Evolutionary conservation across 805 yeast species (phyloP).

Genomic region (Saccharomycopsis fodiens): DNA sequence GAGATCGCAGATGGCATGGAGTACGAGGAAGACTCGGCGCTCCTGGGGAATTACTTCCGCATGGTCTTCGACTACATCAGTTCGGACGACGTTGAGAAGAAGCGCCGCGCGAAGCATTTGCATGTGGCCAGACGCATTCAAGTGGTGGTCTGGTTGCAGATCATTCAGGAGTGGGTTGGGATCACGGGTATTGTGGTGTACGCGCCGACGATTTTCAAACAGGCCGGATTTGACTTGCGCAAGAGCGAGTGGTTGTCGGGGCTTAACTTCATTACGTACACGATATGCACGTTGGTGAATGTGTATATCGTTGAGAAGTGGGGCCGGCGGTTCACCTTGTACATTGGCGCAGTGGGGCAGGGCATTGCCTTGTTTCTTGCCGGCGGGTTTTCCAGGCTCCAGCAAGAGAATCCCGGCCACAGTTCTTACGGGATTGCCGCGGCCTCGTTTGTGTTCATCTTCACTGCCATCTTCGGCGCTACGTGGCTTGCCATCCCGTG

Average conservation of each 20-base stretch:
- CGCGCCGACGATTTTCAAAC: constrained; percentile 46
- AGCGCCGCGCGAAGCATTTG: constrained; percentile 39
- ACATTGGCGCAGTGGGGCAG: constrained; percentile 43
- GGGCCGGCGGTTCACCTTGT: constrained; percentile 58
- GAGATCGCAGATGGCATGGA: constrained; percentile 1
- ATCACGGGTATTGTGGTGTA: constrained; percentile 64
- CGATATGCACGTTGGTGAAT: constrained; percentile 45
- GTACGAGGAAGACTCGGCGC: constrained; percentile 28
- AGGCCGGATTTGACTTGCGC: constrained; percentile 40
- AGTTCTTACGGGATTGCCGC: constrained; percentile 61
- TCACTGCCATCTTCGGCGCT: constrained; percentile 40
- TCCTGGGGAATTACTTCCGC: constrained; percentile 40
- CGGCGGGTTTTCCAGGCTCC: constrained; percentile 37
- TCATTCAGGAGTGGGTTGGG: constrained; percentile 63
- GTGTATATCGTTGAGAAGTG: constrained; percentile 49
- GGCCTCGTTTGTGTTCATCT: constrained; percentile 45
- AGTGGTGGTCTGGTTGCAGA: constrained; percentile 56
- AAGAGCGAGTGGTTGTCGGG: constrained; percentile 56
- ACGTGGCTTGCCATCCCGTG: constrained; percentile 50
- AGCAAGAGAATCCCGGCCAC: constrained; percentile 24
- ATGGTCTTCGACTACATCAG: constrained; percentile 36
- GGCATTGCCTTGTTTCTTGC: constrained; percentile 41
- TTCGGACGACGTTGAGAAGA: constrained; percentile 37
- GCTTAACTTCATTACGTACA: constrained; percentile 51
- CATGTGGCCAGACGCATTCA: constrained; percentile 45